These are phyloP conservation scores for Xylaria sp. DNA, from an alignment of 2,329 filamentous ascomycete genomes.

Conservation along the genomic window DNA sequence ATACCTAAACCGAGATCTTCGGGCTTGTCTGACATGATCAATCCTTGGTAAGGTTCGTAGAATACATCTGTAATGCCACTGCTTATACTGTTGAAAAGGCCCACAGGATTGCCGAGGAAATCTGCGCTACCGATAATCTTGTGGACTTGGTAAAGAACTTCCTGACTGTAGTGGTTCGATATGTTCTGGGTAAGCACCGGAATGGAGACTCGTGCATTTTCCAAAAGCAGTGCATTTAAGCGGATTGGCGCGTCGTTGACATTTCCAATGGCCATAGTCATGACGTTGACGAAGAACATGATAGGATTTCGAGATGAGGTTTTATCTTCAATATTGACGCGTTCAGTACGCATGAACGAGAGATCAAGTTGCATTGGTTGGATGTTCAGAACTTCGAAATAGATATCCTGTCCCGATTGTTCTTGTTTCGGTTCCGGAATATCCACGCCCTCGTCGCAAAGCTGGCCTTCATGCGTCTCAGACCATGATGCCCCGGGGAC, in stretches of 20 bases:
- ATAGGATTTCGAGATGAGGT: constrained; percentile 89
- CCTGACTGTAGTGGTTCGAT: constrained; percentile 94
- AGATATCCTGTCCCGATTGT: constrained; percentile 90
- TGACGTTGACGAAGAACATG: constrained; percentile 98
- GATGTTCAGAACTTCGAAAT: constrained; percentile 96
- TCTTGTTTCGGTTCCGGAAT: constrained; percentile 91
- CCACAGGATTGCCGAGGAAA: constrained; percentile 96
- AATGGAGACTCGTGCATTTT: constrained; percentile 92
- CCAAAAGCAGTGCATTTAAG: constrained; percentile 91
- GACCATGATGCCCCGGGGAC: constrained; percentile 90
- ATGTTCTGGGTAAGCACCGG: constrained; percentile 86
- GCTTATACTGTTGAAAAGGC: constrained; percentile 97
- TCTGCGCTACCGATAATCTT: constrained; percentile 97
- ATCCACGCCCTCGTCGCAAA: constrained; percentile 90
- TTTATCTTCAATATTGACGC: constrained; percentile 95
- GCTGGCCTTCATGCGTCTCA: constrained; percentile 78
- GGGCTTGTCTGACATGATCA: constrained; percentile 94
- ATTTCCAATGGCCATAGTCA: constrained; percentile 99
- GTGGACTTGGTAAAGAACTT: constrained; percentile 94
- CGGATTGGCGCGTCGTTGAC: constrained; percentile 97
- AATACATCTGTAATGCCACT: constrained; percentile 98
- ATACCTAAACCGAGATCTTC: constrained; percentile 96
- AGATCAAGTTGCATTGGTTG: constrained; percentile 98
- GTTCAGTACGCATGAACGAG: constrained; percentile 95
- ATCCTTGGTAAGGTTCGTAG: constrained; percentile 97